Evolutionary conservation across 2,329 filamentous ascomycete species (phyloP), one percentile per base, ranked within the genome.

Genomic region (Botrytis deweyae): DNA sequence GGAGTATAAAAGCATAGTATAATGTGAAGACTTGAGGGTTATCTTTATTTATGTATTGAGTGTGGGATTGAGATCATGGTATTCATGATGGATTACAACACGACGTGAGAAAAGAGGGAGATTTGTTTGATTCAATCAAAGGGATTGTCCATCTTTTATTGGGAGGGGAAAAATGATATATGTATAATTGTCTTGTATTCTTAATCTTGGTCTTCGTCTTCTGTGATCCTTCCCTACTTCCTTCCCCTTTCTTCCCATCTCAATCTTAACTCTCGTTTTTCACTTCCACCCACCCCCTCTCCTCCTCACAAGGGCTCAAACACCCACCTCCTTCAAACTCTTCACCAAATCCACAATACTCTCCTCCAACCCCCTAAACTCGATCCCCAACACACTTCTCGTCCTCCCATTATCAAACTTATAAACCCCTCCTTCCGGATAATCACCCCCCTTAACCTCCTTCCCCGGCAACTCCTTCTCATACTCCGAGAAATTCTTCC

Each of bases 271-370:
- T n/a, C 33, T 3, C 33, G 29, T 9, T 38, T 10, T 25, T 5
- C n/a, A 18, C 3, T 18, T 18, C 36, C 10, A 42, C 3, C 52
- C 18, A 70, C 16, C 14, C 14, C 59, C 65, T 18, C 46, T 12
- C 4, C 22, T 4, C 46, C 12, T 20, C 46, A 8, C 22, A 10
- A 10, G 2, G 20, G 1, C 46, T 49, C 42, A 74, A 55, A 44
- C 55, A 40, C 70, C 70, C 18, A 72, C 70, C 36, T n/a, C 62
- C 77, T 82, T 80, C 67, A 84, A 78, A 68, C 79, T 81, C 77
- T 81, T 81, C 18, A 91, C 88, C 9, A 88, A 87, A 81, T 92
- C 91, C 33, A 84, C 81, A 72, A 93, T 86, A 69, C 85, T 87
- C 79, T 88, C 83, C 79, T 91, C 87, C 61, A 93, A 82, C 0